Percentiles rank a stretch among this genome's conserved stretches.
phyloP scores from a whole-genome alignment of 257 asterid species.

The Haberlea rhodopensis region DNA sequence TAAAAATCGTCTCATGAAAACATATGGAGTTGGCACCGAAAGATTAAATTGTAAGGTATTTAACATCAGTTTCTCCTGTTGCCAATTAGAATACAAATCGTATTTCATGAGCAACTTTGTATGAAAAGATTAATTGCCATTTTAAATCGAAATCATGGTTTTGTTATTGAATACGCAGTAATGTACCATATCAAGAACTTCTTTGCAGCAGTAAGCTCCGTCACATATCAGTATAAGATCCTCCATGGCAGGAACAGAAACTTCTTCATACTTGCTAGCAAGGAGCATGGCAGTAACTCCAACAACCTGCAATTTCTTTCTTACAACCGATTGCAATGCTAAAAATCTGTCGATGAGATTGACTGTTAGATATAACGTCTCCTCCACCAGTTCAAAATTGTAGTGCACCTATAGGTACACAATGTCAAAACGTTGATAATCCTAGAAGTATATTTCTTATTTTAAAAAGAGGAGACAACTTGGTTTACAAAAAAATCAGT shows the following conservation, averaged over 20 bases:
- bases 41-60: constrained; percentile 75
- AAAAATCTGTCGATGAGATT: constrained; percentile 84
- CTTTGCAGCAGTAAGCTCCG: constrained; percentile 70
- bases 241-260: constrained; percentile 90
- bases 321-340: constrained; percentile 49
- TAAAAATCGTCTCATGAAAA: constrained; percentile 77
- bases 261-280: constrained; percentile 96
- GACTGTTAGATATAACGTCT: constrained; percentile 76
- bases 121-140: not conserved
- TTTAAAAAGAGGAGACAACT: not conserved
- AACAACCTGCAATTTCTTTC: constrained; percentile 86
- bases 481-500: not conserved
- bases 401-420: constrained; percentile 63
- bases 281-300: constrained; percentile 95
- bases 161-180: not conserved
- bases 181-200: constrained; percentile 80
- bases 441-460: not conserved
- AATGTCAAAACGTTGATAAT: constrained; percentile 10
- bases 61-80: constrained; percentile 77
- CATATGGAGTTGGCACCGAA: constrained; percentile 79
- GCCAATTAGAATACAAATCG: not conserved
- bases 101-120: not conserved
- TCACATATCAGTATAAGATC: constrained; percentile 85
- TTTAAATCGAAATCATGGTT: not conserved
- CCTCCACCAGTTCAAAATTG: constrained; percentile 96